phyloP scores from a whole-genome alignment of 345 rosid species.

The Eucalyptus regnans region DNA sequence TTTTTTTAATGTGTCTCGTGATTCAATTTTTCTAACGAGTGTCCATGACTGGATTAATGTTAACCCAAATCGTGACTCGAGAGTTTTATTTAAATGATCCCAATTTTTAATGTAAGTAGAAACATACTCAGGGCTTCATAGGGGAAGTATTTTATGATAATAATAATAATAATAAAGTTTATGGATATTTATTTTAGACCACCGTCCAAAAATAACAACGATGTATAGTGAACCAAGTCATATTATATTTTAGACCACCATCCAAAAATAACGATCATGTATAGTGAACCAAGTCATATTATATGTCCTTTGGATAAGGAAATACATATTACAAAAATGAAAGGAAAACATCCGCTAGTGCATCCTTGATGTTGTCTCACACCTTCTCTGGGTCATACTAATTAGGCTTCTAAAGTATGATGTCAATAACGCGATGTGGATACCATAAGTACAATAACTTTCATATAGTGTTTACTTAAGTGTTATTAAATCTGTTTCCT shows the following conservation, averaged over 20 bases:
- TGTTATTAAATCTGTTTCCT: no score
- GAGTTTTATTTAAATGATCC: neutral
- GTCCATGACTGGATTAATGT: rapidly evolving
- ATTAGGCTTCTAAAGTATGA: neutral
- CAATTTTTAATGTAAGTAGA: neutral
- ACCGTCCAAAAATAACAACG: rapidly evolving
- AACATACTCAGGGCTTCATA: rapidly evolving
- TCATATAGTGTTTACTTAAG: no score
- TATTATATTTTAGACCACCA: rapidly evolving
- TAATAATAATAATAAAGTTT: neutral
- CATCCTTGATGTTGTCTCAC: rapidly evolving
- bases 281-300: neutral
- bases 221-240: neutral
- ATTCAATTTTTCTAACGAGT: rapidly evolving
- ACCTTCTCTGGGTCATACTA: neutral
- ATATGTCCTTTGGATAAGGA: rapidly evolving
- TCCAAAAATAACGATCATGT: rapidly evolving
- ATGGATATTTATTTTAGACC: neutral
- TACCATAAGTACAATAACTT: neutral
- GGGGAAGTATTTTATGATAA: neutral
- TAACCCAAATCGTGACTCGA: neutral
- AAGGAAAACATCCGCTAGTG: rapidly evolving
- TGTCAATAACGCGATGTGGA: rapidly evolving
- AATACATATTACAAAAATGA: neutral
- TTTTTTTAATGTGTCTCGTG: neutral